Evolutionary conservation across 2,329 filamentous ascomycete genomes (phyloP).

Genomic region (Scolecobasidium constrictum): DNA sequence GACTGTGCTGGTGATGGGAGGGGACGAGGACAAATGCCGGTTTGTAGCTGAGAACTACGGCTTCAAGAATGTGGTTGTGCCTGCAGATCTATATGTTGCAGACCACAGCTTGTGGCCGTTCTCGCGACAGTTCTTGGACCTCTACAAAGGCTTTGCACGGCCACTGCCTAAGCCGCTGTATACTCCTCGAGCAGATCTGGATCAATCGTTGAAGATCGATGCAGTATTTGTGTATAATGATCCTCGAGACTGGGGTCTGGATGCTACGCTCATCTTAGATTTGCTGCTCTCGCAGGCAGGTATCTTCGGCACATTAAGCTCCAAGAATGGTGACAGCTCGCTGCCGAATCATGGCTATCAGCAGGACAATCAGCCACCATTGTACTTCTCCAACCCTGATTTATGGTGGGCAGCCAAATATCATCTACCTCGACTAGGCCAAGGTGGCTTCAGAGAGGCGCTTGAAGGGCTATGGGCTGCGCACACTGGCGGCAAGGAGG

Average conservation of each 20-base stretch:
- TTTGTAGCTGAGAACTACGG: conserved; percentile 66
- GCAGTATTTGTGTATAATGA: conserved; percentile 93
- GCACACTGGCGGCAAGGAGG: conserved; percentile 47
- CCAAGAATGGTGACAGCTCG: conserved; percentile 53
- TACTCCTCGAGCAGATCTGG: conserved; percentile 28
- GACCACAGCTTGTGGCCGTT: conserved; percentile 78
- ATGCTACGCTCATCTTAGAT: conserved; percentile 76
- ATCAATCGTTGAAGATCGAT: conserved; percentile 61
- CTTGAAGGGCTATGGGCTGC: conserved; percentile 69
- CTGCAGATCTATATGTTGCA: conserved; percentile 68
- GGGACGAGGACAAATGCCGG: conserved; percentile 47
- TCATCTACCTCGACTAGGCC: conserved; percentile 75
- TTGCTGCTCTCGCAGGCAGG: conserved; percentile 70
- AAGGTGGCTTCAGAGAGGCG: conserved; percentile 80
- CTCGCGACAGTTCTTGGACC: conserved; percentile 50
- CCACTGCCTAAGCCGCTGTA: conserved; percentile 45
- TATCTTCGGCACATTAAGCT: conserved; percentile 67
- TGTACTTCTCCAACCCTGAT: conserved; percentile 88
- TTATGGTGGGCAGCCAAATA: conserved; percentile 81
- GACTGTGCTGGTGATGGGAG: conserved; percentile 37
- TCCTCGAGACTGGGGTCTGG: conserved; percentile 89
- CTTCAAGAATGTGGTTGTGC: conserved; percentile 72
- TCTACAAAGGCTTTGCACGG: conserved; percentile 48
- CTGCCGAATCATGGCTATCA: conserved; percentile 72
- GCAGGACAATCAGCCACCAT: conserved; percentile 63